Percentiles rank a stretch among this genome's conserved stretches.
These are phyloP conservation scores for Cicer yamashitae DNA, from an alignment of 306 rosid species.

Conservation along the genomic window DNA sequence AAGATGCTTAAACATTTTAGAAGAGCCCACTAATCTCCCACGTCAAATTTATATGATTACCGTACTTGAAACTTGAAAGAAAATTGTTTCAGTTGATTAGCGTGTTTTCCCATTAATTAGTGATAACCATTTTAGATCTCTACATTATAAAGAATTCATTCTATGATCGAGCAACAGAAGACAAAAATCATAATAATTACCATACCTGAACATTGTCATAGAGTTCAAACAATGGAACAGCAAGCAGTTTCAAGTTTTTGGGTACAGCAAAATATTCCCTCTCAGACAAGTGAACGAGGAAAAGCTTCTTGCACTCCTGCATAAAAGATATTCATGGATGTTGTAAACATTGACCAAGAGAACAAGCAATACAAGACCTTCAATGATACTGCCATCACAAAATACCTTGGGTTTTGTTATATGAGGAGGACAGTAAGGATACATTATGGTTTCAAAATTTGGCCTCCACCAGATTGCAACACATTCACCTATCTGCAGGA, in stretches of 20 bases:
- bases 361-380: conserved; percentile 8
- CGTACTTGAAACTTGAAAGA: conserved; percentile 20
- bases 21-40: background rate
- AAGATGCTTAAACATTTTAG: conserved; percentile 1
- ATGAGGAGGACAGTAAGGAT: conserved; percentile 99
- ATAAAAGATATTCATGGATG: conserved; percentile 29
- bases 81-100: conserved; percentile 1
- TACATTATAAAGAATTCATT: background rate
- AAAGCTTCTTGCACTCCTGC: conserved; percentile 97
- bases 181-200: conserved; percentile 17
- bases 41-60: conserved; percentile 16
- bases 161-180: background rate
- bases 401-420: conserved; percentile 95
- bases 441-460: conserved; percentile 96
- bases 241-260: conserved; percentile 91
- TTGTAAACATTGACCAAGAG: conserved; percentile 32
- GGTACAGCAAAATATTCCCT: conserved; percentile 98
- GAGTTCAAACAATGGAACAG: conserved; percentile 98
- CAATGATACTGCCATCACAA: conserved; percentile 3
- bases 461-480: conserved; percentile 99
- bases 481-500: conserved; percentile 91
- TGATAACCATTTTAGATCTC: conserved; percentile 23
- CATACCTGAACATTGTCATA: conserved; percentile 98
- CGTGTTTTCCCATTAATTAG: conserved; percentile 22
- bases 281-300: conserved; percentile 93